These are phyloP conservation scores for Lipomyces japonicus DNA, from an alignment of 805 yeast genomes.

Conservation along the genomic window DNA sequence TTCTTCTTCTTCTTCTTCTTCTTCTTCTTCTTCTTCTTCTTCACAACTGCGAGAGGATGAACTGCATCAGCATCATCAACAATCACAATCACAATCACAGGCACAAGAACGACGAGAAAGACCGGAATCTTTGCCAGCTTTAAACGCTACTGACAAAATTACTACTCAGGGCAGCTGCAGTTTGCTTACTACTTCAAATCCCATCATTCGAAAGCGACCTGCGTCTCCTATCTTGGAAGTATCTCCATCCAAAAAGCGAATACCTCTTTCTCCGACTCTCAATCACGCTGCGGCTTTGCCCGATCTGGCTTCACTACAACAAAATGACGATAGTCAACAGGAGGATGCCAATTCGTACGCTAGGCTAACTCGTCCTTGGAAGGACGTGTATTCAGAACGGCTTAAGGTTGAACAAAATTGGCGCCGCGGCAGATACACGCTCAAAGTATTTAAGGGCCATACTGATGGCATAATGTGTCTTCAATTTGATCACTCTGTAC, in stretches of 20 bases:
- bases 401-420: constrained; percentile 90
- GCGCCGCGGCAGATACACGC: constrained; percentile 73
- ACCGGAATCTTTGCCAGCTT: not conserved
- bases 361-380: constrained; percentile 76
- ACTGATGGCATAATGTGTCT: constrained; percentile 84
- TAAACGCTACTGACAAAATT: no score
- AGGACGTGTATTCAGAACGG: constrained; percentile 86
- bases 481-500: constrained; percentile 71
- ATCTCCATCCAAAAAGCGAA: constrained; percentile 1
- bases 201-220: not conserved
- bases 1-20: not conserved
- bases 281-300: no score
- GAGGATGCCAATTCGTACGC: no score
- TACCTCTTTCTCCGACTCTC: no score
- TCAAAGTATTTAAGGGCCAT: constrained; percentile 71
- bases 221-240: not conserved
- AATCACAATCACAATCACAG: not conserved
- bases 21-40: not conserved
- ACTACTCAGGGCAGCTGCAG: no score
- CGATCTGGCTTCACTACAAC: no score
- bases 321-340: no score
- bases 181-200: no score
- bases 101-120: not conserved
- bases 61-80: no score
- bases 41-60: no score